Base-by-base conservation (phyloP, 164 flowering plant species). In the Saururus chinensis region DNA sequence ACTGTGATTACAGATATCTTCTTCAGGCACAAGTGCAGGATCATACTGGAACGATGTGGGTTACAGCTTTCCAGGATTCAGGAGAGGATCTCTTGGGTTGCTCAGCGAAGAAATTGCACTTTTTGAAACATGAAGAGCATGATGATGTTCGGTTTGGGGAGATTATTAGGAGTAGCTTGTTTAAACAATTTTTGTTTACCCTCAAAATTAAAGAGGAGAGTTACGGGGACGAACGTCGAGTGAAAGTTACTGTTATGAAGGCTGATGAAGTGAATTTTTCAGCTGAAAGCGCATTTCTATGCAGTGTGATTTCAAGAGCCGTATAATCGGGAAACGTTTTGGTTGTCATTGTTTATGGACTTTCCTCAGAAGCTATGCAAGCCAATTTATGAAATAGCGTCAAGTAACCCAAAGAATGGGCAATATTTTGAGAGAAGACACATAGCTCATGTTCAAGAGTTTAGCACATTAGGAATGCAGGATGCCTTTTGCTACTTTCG, bases 1-100 rank as follows among this genome's bases (percentile, higher is more conserved):
- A 84, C 66, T 95, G 99, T 71, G 96, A 89, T 67, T 95, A 91
- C 69, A 69, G 99, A 54, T 95, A 89, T 68, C 87, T 95, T 68
- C 92, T 89, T 58, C 96, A 89, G 74, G 85, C 80, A 64, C 98
- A 91, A 76, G 68, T 91, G 65, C 96, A 87, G 69, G 99, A 95
- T 73, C 90, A 89, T 61, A 78, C 92, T 0, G 98, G 96, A 23
- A 40, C 87, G 74, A 89, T 84, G 13, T 95, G 99, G 99, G 95
- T 86, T 60, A 90, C 99, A 7, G 92, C 96, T 61, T 95, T 95
- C 72, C 99, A 95, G 74, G 99, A 95, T 73, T 52, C 90, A 1
- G 98, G 96, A 16, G 93, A 86, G 66, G 96, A 91, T 75, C 82
- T 91, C 45, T 60, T 91, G 70, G 99, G 96, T 19, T 84, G 79